Conservation (phyloP, 805 yeast species). For the Lipomyces chichibuensis region DNA sequence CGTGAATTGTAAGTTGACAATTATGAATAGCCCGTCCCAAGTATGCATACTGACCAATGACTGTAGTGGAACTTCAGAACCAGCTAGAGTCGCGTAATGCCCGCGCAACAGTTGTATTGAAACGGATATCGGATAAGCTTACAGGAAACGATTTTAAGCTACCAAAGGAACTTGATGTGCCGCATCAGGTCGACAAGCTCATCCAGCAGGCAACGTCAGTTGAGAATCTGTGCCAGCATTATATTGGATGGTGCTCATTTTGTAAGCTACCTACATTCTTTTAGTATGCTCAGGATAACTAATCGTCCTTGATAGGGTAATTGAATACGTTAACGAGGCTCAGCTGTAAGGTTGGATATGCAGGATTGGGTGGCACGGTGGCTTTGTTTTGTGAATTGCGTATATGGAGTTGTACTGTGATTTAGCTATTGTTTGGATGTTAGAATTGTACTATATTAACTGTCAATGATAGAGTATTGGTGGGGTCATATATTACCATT, state of each 20-base stretch:
- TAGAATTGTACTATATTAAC: neutral
- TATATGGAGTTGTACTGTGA: neutral
- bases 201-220: slow-evolving; percentile 96
- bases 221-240: slow-evolving; percentile 94
- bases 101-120: slow-evolving; percentile 85
- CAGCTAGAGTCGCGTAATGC: slow-evolving; percentile 77
- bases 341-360: neutral
- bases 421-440: neutral
- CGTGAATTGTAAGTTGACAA: slow-evolving; percentile 45
- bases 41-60: neutral
- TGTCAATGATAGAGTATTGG: neutral
- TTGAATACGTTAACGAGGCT: neutral
- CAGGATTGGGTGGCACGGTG: neutral
- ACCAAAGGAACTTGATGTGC: slow-evolving; percentile 69
- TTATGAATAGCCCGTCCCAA: neutral
- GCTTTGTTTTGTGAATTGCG: neutral
- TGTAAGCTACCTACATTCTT: slow-evolving; percentile 48
- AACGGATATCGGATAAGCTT: slow-evolving; percentile 86
- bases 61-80: slow-evolving; percentile 59
- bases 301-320: neutral
- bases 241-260: slow-evolving; percentile 98
- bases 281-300: neutral
- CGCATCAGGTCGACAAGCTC: slow-evolving; percentile 88
- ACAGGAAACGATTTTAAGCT: slow-evolving; percentile 91
- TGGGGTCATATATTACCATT: neutral